These are phyloP conservation scores for Aureoboletus auriporus DNA, from an alignment of 768 basidiomycete species.

Conservation along the genomic window DNA sequence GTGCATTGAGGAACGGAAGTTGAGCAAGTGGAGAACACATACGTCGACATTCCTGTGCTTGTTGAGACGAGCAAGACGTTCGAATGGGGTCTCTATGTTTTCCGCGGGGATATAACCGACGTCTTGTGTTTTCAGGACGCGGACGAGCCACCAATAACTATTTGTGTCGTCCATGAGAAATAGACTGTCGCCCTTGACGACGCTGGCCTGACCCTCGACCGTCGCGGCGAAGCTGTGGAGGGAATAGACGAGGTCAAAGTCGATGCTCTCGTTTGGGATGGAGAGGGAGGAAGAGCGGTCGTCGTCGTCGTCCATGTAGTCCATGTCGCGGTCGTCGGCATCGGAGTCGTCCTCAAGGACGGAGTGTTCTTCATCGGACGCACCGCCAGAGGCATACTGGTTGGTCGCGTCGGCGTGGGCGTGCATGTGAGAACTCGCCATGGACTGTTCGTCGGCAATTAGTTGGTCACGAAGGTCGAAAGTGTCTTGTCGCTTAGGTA, in stretches of 20 bases:
- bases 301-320: conserved; percentile 71
- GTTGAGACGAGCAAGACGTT: conserved; percentile 90
- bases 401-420: conserved; percentile 46
- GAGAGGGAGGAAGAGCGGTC: conserved; percentile 80
- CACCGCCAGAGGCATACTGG: conserved; percentile 27
- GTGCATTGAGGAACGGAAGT: not conserved
- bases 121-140: conserved; percentile 97
- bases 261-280: conserved; percentile 88
- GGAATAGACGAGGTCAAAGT: conserved; percentile 91
- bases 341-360: conserved; percentile 85
- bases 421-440: conserved; percentile 41
- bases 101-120: conserved; percentile 99
- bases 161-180: conserved; percentile 98
- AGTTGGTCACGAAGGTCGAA: conserved; percentile 72
- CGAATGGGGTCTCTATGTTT: conserved; percentile 98
- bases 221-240: conserved; percentile 96
- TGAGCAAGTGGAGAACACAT: conserved; percentile 29
- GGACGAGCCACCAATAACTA: conserved; percentile 99
- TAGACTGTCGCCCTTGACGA: conserved; percentile 96
- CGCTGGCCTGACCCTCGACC: conserved; percentile 97
- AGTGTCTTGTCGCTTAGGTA: conserved; percentile 50
- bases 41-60: conserved; percentile 98
- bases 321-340: conserved; percentile 60
- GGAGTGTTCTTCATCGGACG: conserved; percentile 76
- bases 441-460: conserved; percentile 48